Evolutionary conservation across 2,329 filamentous ascomycete genomes (phyloP).

Genomic region (Fusarium nodosum): DNA sequence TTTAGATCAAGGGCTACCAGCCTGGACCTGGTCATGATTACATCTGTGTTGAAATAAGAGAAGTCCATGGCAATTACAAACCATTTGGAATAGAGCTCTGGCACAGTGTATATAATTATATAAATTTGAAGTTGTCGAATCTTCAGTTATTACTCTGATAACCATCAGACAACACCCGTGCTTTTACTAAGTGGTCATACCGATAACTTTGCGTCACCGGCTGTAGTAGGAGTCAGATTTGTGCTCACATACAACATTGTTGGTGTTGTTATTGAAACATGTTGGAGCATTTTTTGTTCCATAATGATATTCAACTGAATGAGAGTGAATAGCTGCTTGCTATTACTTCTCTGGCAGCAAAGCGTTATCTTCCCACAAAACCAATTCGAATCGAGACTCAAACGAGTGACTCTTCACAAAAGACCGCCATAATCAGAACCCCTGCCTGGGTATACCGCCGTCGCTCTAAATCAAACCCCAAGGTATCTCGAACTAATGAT

Average conservation of each 20-base stretch:
- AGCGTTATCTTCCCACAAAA: background rate
- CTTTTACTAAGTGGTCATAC: background rate
- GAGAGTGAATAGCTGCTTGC: slow-evolving; percentile 14
- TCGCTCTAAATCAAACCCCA: slow-evolving; percentile 19
- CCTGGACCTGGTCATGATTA: background rate
- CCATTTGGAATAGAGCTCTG: background rate
- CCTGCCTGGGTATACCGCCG: background rate
- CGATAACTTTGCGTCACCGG: background rate
- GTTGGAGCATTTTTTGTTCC: background rate
- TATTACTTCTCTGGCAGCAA: slow-evolving; percentile 10
- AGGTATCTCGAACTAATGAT: slow-evolving; percentile 37
- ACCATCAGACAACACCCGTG: background rate
- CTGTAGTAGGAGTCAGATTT: background rate
- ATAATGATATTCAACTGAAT: background rate
- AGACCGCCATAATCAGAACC: slow-evolving; percentile 12
- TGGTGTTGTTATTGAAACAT: background rate
- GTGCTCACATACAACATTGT: background rate
- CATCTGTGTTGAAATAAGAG: background rate
- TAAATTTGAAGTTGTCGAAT: too few relatives aligned
- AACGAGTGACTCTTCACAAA: slow-evolving; percentile 27
- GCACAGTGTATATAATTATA: background rate
- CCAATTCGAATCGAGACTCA: slow-evolving; percentile 8
- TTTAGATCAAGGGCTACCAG: background rate
- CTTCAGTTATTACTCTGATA: background rate
- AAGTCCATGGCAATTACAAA: background rate